Percentiles rank a stretch among this genome's conserved stretches.
These are phyloP conservation scores for Aspergillus sparsus DNA, from an alignment of 495 filamentous ascomycete species.

Conservation along the genomic window DNA sequence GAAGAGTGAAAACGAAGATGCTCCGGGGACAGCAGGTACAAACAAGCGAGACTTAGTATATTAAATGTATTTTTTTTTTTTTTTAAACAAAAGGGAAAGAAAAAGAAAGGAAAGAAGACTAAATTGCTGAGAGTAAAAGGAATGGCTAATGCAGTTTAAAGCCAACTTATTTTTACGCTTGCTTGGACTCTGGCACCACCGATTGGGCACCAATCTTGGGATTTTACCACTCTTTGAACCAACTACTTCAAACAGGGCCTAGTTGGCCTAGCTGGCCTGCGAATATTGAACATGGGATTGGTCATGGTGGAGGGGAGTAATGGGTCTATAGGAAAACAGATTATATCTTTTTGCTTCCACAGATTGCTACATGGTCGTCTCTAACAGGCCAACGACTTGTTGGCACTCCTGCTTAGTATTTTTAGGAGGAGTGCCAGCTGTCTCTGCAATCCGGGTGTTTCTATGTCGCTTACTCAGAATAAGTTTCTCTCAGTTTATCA, in stretches of 20 bases:
- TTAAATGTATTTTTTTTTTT: no score
- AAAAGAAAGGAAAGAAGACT: no score
- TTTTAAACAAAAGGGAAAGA: no score
- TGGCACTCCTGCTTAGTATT: neutral
- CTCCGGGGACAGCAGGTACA: no score
- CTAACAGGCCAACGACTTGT: conserved; percentile 18
- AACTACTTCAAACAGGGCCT: no score
- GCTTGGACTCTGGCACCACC: neutral
- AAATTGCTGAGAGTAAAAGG: no score
- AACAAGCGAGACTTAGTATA: no score
- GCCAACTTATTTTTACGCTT: no score
- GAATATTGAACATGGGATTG: neutral
- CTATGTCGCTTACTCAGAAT: conserved; percentile 3
- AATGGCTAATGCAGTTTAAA: no score
- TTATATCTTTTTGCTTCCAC: conserved; percentile 8
- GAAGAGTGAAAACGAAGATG: no score
- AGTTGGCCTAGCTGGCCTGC: neutral
- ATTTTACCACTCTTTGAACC: neutral
- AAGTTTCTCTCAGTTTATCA: neutral
- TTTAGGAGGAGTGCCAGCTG: conserved; percentile 15
- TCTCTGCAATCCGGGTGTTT: conserved; percentile 13
- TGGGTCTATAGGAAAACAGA: conserved; percentile 4
- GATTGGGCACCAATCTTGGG: conserved; percentile 1
- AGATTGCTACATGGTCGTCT: conserved; percentile 19
- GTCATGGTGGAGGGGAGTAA: no score